Conservation (phyloP, 2,329 filamentous ascomycete genomes). For the Huntiella abstrusa region DNA sequence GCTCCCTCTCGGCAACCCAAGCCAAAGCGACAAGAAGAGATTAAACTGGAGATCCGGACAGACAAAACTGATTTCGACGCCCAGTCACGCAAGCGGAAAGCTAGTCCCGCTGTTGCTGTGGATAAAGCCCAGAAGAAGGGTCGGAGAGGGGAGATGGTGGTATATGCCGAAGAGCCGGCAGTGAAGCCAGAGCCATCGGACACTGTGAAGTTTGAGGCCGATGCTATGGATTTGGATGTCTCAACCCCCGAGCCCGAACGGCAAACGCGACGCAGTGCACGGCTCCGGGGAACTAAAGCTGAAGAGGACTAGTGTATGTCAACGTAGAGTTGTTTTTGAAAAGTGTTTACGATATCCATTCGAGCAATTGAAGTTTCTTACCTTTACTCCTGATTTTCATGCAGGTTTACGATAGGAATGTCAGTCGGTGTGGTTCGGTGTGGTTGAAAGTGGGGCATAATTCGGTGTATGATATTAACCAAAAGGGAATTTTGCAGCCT, state of each 20-base stretch:
- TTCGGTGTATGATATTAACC: background rate
- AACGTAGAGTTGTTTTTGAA: background rate
- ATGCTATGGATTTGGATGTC: constrained; percentile 10
- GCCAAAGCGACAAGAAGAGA: constrained; percentile 13
- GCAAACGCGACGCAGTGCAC: constrained; percentile 7
- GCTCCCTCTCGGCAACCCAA: background rate
- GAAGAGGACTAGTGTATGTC: background rate
- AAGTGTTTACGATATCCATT: background rate
- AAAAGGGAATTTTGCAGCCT: background rate
- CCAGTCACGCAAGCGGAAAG: constrained; percentile 13
- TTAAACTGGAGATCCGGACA: constrained; percentile 13
- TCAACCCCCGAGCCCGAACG: constrained; percentile 8
- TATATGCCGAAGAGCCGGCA: background rate
- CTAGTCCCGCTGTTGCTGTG: background rate
- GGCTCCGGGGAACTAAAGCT: constrained; percentile 5
- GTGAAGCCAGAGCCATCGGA: constrained; percentile 7
- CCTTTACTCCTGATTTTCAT: background rate
- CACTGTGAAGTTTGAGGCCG: constrained; percentile 7
- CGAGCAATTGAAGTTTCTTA: background rate
- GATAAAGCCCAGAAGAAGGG: background rate
- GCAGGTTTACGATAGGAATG: background rate
- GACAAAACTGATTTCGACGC: constrained; percentile 16
- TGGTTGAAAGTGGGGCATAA: constrained; percentile 4
- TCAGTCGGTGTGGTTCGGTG: background rate
- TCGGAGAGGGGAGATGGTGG: background rate